phyloP scores from a whole-genome alignment of 2,329 filamentous ascomycete species.

The Chalaropsis ovoidea region DNA sequence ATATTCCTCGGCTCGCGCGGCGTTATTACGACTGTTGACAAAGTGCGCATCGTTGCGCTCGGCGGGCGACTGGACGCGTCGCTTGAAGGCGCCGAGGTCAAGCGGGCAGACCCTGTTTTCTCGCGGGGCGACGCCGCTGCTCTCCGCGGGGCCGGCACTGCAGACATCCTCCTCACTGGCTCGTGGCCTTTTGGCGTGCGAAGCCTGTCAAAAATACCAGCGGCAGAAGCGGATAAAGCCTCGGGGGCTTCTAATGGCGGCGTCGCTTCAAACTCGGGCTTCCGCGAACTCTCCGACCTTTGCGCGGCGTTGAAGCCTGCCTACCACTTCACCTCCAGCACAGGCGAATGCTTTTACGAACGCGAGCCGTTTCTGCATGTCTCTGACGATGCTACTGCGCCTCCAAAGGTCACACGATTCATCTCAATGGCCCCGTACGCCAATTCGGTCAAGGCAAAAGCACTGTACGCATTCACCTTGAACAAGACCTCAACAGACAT shows the following conservation, averaged over 20 bases:
- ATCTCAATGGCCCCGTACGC: constrained; percentile 75
- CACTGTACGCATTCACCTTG: constrained; percentile 67
- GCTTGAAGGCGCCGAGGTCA: constrained; percentile 53
- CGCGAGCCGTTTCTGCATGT: constrained; percentile 74
- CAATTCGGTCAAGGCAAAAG: constrained; percentile 67
- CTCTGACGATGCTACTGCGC: constrained; percentile 38
- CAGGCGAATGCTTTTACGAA: constrained; percentile 63
- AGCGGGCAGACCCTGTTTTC: constrained; percentile 68
- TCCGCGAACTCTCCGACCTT: constrained; percentile 66
- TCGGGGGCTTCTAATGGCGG: not conserved
- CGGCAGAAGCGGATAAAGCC: constrained; percentile 30
- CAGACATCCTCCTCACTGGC: constrained; percentile 79
- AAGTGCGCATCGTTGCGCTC: constrained; percentile 74
- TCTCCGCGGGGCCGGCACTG: constrained; percentile 62
- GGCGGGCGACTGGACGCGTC: constrained; percentile 62
- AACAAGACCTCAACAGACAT: constrained; percentile 36
- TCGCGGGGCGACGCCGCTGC: constrained; percentile 64
- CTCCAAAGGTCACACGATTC: constrained; percentile 61
- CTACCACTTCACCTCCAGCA: constrained; percentile 73
- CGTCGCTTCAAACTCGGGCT: constrained; percentile 32
- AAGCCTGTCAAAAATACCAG: constrained; percentile 53
- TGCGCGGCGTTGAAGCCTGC: constrained; percentile 73
- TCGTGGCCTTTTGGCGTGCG: constrained; percentile 72
- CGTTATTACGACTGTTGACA: constrained; percentile 79
- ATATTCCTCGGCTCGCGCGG: constrained; percentile 82